Percentiles rank a stretch among this genome's conserved stretches.
phyloP scores from a whole-genome alignment of 2,329 filamentous ascomycete genomes.

The Sarocladium brachiariae region DNA sequence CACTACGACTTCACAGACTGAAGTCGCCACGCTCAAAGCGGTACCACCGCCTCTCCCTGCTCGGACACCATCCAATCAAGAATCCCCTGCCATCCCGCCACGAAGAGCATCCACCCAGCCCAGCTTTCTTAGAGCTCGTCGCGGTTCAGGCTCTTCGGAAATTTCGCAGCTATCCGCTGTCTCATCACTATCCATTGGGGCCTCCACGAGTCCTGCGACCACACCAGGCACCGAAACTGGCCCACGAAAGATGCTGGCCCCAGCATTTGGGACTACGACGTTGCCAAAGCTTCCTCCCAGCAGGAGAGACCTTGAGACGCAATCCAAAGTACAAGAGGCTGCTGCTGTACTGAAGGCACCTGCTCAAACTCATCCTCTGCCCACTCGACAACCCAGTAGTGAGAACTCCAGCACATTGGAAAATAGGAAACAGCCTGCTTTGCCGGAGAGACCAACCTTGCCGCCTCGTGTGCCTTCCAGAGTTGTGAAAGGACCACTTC shows the following conservation, averaged over 20 bases:
- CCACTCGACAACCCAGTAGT: slow-evolving; percentile 1
- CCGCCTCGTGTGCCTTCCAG: slow-evolving; percentile 47
- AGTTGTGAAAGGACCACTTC: slow-evolving; percentile 25
- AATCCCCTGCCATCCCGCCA: slow-evolving; percentile 42
- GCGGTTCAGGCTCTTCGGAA: slow-evolving; percentile 53
- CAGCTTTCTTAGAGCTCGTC: slow-evolving; percentile 32
- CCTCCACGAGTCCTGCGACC: slow-evolving; percentile 37
- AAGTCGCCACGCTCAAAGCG: slow-evolving; percentile 2
- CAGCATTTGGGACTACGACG: slow-evolving; percentile 47
- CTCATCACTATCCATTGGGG: slow-evolving; percentile 45
- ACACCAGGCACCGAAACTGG: slow-evolving; percentile 39
- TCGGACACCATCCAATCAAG: slow-evolving; percentile 22
- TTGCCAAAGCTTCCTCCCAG: slow-evolving; percentile 52
- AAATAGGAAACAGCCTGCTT: slow-evolving; percentile 10
- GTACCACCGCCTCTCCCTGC: slow-evolving; percentile 30
- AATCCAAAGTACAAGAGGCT: slow-evolving; percentile 26
- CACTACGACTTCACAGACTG: slow-evolving; percentile 17
- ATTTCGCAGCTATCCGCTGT: slow-evolving; percentile 46
- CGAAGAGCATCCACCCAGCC: slow-evolving; percentile 40
- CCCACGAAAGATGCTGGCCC: slow-evolving; percentile 44
- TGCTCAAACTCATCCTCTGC: slow-evolving; percentile 8
- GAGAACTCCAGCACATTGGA: slow-evolving; percentile 9
- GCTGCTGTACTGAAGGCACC: slow-evolving; percentile 16
- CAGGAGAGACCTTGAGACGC: slow-evolving; percentile 45
- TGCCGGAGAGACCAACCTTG: slow-evolving; percentile 30